Percentiles rank a stretch among this genome's conserved stretches.
phyloP scores from a whole-genome alignment of 2,329 filamentous ascomycete species.

The Pseudogymnoascus sp. region DNA sequence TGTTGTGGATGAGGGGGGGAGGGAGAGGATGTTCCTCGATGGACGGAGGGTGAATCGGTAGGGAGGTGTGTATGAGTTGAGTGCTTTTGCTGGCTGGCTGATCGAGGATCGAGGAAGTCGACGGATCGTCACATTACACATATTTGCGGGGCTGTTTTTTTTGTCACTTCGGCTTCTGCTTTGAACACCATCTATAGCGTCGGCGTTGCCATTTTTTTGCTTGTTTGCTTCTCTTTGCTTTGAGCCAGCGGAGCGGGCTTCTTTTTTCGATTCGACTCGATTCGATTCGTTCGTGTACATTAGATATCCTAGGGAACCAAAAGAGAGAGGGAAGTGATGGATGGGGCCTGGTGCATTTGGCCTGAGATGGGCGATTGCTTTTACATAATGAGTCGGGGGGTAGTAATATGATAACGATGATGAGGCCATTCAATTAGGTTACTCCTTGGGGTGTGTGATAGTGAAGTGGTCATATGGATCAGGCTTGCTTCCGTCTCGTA shows the following conservation, averaged over 20 bases:
- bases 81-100: not conserved
- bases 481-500: too few relatives aligned
- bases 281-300: not conserved
- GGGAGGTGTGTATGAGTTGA: not conserved
- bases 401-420: not conserved
- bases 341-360: not conserved
- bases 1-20: constrained; percentile 5
- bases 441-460: too few relatives aligned
- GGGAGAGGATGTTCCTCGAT: not conserved
- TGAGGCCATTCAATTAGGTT: not conserved
- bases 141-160: not conserved
- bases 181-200: not conserved
- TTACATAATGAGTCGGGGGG: not conserved
- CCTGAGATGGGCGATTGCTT: not conserved
- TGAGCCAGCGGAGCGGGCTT: not conserved
- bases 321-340: not conserved
- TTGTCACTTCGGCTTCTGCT: not conserved
- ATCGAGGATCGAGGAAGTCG: not conserved
- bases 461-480: too few relatives aligned
- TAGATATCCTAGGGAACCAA: not conserved
- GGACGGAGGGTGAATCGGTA: not conserved
- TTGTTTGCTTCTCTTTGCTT: not conserved
- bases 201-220: not conserved
- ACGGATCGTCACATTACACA: not conserved
- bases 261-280: too few relatives aligned